Evolutionary conservation across 2,329 filamentous ascomycete species (phyloP).

Genomic region (Cytospora paraplurivora): DNA sequence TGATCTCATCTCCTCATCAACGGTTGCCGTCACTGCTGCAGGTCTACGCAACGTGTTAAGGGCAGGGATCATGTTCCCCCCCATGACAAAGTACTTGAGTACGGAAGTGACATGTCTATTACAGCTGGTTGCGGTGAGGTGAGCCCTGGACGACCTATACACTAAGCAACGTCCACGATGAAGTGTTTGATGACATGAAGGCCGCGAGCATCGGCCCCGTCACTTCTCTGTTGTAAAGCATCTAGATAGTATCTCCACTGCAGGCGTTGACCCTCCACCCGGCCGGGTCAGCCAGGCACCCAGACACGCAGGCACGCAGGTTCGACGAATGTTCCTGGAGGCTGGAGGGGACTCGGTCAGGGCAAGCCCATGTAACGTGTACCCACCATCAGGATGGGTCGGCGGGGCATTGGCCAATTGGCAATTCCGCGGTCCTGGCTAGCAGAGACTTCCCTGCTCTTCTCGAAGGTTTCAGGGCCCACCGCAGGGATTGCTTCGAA

Average conservation of each 20-base stretch:
- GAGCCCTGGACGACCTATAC: slow-evolving; percentile 10
- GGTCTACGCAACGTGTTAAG: slow-evolving; percentile 20
- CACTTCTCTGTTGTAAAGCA: slow-evolving; percentile 11
- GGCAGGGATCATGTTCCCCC: slow-evolving; percentile 18
- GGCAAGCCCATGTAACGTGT: slow-evolving; percentile 5
- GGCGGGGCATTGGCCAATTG: slow-evolving; percentile 26
- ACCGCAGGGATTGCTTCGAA: slow-evolving; percentile 24
- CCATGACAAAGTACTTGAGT: slow-evolving; percentile 1
- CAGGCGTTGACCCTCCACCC: slow-evolving; percentile 1
- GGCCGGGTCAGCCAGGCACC: slow-evolving; percentile 8
- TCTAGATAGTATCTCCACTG: slow-evolving; percentile 9
- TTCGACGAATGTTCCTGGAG: neutral
- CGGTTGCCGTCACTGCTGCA: neutral
- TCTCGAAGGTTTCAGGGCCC: slow-evolving; percentile 31
- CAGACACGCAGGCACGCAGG: neutral
- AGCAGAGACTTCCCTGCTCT: slow-evolving; percentile 23
- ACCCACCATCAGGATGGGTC: slow-evolving; percentile 10
- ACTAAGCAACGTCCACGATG: neutral
- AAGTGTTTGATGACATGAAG: slow-evolving; percentile 4
- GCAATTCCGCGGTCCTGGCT: slow-evolving; percentile 29
- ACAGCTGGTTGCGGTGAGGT: slow-evolving; percentile 17
- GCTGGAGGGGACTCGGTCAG: slow-evolving; percentile 8
- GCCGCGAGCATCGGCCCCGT: slow-evolving; percentile 5
- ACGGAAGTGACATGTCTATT: slow-evolving; percentile 1
- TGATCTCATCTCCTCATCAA: neutral